Evolutionary conservation across 2,329 filamentous ascomycete species (phyloP).

Genomic region (Penicillium sumatraense): DNA sequence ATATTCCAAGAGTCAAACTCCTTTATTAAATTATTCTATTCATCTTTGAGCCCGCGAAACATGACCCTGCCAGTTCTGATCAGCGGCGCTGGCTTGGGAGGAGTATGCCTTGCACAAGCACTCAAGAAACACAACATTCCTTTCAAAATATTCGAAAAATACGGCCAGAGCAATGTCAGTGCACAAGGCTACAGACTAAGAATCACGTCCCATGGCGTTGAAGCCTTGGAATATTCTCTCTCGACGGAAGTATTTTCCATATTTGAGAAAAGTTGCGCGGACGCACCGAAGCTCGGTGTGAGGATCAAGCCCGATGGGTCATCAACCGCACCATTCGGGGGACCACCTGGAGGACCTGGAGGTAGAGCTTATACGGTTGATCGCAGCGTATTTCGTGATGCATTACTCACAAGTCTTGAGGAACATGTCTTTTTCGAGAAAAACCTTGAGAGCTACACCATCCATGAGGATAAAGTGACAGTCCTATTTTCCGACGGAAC

Average conservation of each 20-base stretch:
- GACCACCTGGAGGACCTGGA: constrained; percentile 6
- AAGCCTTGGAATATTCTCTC: constrained; percentile 13
- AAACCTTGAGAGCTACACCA: constrained; percentile 24
- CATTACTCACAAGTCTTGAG: constrained; percentile 37
- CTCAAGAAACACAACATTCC: constrained; percentile 38
- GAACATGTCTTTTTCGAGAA: constrained; percentile 38
- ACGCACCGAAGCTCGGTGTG: constrained; percentile 14
- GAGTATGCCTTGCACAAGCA: constrained; percentile 42
- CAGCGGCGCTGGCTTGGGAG: constrained; percentile 41
- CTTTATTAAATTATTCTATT: neutral
- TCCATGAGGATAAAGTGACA: constrained; percentile 15
- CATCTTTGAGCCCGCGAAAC: neutral
- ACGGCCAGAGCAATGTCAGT: constrained; percentile 32
- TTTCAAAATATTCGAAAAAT: constrained; percentile 44
- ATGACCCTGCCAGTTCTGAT: constrained; percentile 36
- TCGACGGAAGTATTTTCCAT: constrained; percentile 21
- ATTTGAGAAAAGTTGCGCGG: constrained; percentile 26
- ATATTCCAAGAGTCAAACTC: neutral
- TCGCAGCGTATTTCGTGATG: constrained; percentile 37
- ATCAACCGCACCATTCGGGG: neutral
- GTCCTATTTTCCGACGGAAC: constrained; percentile 40
- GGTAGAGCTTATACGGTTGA: constrained; percentile 34
- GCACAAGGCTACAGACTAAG: constrained; percentile 46
- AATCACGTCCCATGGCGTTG: constrained; percentile 10
- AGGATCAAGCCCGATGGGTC: constrained; percentile 16